Percentiles rank a stretch among this genome's conserved stretches.
phyloP scores from a whole-genome alignment of 106 monocot genomes.

The Posidonia australis region DNA sequence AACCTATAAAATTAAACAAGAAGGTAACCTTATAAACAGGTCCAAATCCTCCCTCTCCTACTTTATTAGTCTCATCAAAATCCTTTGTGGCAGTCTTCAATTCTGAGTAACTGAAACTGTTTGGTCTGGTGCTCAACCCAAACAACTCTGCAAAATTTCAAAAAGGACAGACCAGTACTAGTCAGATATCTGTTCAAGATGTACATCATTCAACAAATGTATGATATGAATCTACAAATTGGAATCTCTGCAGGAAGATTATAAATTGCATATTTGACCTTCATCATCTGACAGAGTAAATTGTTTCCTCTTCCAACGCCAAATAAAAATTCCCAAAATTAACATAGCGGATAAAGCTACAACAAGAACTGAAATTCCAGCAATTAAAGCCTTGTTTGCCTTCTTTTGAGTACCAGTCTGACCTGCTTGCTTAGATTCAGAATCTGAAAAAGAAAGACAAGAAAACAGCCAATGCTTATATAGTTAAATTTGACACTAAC shows the following conservation, averaged over 20 bases:
- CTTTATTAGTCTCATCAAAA: slow-evolving; percentile 1
- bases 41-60: slow-evolving; percentile 25
- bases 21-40: slow-evolving; percentile 20
- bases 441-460: slow-evolving; percentile 2
- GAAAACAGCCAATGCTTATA: not conserved
- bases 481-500: not conserved
- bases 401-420: not conserved
- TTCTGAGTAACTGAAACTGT: slow-evolving; percentile 17
- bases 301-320: not conserved
- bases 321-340: not conserved
- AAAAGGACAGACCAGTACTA: not conserved
- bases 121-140: slow-evolving; percentile 1
- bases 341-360: not conserved
- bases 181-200: not conserved
- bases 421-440: not conserved
- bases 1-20: not conserved
- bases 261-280: slow-evolving; percentile 10
- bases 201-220: not conserved
- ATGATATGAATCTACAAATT: not conserved
- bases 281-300: slow-evolving; percentile 5
- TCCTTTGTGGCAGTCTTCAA: slow-evolving; percentile 13
- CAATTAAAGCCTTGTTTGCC: slow-evolving; percentile 9
- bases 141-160: slow-evolving; percentile 6
- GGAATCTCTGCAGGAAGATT: not conserved
- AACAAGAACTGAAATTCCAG: slow-evolving; percentile 5